phyloP scores from a whole-genome alignment of 2,329 filamentous ascomycete species.

The Trichoderma breve region DNA sequence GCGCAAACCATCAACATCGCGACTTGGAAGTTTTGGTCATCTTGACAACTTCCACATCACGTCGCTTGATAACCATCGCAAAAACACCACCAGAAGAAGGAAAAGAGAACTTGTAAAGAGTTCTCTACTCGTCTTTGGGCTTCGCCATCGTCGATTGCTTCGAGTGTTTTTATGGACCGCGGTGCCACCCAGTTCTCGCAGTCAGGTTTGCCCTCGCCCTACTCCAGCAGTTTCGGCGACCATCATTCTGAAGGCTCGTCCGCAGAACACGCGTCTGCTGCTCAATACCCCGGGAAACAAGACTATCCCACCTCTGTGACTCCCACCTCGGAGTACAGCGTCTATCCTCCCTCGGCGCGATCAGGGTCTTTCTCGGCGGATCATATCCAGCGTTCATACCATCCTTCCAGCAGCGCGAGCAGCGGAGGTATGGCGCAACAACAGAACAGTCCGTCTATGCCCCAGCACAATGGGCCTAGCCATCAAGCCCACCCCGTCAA shows the following conservation, averaged over 20 bases:
- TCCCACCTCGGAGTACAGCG: slow-evolving; percentile 83
- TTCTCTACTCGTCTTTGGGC: slow-evolving; percentile 9
- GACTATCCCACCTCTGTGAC: slow-evolving; percentile 78
- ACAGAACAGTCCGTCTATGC: slow-evolving; percentile 94
- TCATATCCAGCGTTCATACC: slow-evolving; percentile 81
- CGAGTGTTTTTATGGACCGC: slow-evolving; percentile 52
- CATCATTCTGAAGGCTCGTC: slow-evolving; percentile 79
- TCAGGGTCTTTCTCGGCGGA: slow-evolving; percentile 85
- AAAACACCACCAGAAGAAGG: not conserved
- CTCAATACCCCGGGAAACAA: slow-evolving; percentile 80
- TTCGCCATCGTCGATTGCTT: slow-evolving; percentile 13
- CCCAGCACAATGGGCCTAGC: slow-evolving; percentile 77
- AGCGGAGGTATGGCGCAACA: slow-evolving; percentile 92
- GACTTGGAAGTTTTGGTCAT: slow-evolving; percentile 29
- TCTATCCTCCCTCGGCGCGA: slow-evolving; percentile 72
- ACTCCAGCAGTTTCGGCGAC: slow-evolving; percentile 63
- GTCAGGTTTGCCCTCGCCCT: slow-evolving; percentile 80
- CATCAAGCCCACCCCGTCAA: slow-evolving; percentile 76
- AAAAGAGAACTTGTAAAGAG: slow-evolving; percentile 4
- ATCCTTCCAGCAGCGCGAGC: slow-evolving; percentile 71
- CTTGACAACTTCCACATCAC: slow-evolving; percentile 22
- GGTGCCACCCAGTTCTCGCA: slow-evolving; percentile 75
- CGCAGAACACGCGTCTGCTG: slow-evolving; percentile 92
- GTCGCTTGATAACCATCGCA: slow-evolving; percentile 8
- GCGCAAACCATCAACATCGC: slow-evolving; percentile 34